Evolutionary conservation across 306 rosid genomes (phyloP), one percentile per base, ranked within the genome.

Genomic region (Echinosophora koreensis): DNA sequence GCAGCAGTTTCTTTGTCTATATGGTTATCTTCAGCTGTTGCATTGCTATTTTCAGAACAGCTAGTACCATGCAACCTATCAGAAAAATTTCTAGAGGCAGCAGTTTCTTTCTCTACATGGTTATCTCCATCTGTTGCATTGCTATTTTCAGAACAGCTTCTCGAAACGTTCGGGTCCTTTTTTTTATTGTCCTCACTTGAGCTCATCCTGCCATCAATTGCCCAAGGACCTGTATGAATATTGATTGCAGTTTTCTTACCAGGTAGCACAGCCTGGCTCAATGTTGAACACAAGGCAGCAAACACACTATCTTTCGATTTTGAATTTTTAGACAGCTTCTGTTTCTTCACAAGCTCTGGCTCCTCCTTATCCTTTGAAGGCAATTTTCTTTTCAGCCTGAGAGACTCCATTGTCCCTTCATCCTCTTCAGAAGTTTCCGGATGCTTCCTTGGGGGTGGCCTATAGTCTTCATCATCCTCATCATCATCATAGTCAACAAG

Each of bases 401-500:
- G 85, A 71, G 94, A 79, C 74, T 91, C 97, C 88, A 92, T 81
- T 41, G 89, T 77, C 84, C 84, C 93, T 78, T 95, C 97, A 78
- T 88, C 96, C 76, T 92, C 97, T 52, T 92, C 96, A 11, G 84
- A 71, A 49, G 81, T 60, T 16, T 80, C 92, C 8, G 87, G 82
- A 65, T 86, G 92, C 84, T 92, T 95, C 88, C 77, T 89, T 59
- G 88, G 91, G 0, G 98, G 97, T 79, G 97, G 98, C 55, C 64
- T 88, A 81, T 95, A 92, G 80, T 90, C 92, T 71, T 89, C 95
- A 39, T 94, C 97, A 11, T 94, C 98, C 81, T 94, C 98, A 37
- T 94, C 98, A 15, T 94, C 97, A 63, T 89, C 98, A 75, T 95
- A 95, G 79, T 95, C 98, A 62, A 95, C 97, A 68, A 95, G 88